Evolutionary conservation across 2,329 filamentous ascomycete genomes (phyloP).

Genomic region (Verticillium albo-atrum): DNA sequence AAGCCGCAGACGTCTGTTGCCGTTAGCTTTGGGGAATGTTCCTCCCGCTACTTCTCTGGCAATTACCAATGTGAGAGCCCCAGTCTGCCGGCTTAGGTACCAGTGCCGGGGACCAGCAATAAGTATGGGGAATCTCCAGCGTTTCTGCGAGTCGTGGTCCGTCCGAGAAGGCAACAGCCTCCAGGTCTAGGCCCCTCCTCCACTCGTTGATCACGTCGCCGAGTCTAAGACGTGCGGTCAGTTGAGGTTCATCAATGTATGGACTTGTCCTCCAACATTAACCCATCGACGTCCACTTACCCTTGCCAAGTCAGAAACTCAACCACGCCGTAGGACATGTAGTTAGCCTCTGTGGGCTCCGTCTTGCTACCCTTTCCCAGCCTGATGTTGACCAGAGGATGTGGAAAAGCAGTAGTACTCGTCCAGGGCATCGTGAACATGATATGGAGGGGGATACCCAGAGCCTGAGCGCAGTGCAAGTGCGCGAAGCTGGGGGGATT

Average conservation of each 20-base stretch:
- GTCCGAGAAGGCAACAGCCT: conserved; percentile 65
- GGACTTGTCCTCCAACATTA: conserved; percentile 27
- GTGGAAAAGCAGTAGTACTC: conserved; percentile 66
- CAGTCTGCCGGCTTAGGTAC: conserved; percentile 65
- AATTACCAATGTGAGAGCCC: conserved; percentile 53
- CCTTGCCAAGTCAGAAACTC: conserved; percentile 75
- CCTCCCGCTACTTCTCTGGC: background rate
- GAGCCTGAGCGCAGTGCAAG: conserved; percentile 38
- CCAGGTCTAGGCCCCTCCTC: conserved; percentile 59
- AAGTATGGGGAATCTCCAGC: conserved; percentile 68
- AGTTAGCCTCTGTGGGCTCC: conserved; percentile 62
- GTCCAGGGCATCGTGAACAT: conserved; percentile 68
- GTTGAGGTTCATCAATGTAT: conserved; percentile 30
- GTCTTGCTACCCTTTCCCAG: conserved; percentile 22
- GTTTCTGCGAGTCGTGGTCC: conserved; percentile 67
- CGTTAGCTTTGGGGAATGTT: background rate
- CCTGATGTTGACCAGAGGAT: conserved; percentile 67
- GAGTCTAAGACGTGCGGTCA: too few species aligned
- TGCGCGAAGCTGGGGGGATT: conserved; percentile 44
- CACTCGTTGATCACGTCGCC: conserved; percentile 75
- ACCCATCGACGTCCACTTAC: too few species aligned
- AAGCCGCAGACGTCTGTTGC: conserved; percentile 50
- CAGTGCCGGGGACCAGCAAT: conserved; percentile 69
- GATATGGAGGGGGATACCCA: conserved; percentile 38
- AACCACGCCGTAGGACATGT: conserved; percentile 65